Evolutionary conservation across 179 eudicot species (phyloP).

Genomic region (Corrigiola litoralis): DNA sequence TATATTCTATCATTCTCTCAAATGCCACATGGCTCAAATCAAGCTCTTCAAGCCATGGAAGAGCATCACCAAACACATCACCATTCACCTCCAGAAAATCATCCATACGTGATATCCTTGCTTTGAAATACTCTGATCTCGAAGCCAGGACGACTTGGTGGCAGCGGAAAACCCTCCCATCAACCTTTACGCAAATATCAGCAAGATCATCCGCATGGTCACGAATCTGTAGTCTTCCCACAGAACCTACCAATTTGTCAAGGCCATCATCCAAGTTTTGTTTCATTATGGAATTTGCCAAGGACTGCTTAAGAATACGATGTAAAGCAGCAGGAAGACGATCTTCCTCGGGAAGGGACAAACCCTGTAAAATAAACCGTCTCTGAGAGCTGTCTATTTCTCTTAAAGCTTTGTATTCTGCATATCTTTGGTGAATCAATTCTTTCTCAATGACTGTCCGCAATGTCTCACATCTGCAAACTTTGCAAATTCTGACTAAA

Average conservation of each 20-base stretch:
- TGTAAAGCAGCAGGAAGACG: constrained; percentile 82
- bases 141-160: constrained; percentile 92
- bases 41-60: constrained; percentile 86
- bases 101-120: constrained; percentile 77
- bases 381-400: constrained; percentile 89
- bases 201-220: constrained; percentile 65
- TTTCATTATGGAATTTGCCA: constrained; percentile 41
- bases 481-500: constrained; percentile 84
- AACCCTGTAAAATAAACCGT: constrained; percentile 83
- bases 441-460: constrained; percentile 68
- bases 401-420: constrained; percentile 78
- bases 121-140: constrained; percentile 90
- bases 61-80: constrained; percentile 37
- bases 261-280: constrained; percentile 23
- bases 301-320: constrained; percentile 50
- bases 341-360: constrained; percentile 81
- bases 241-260: constrained; percentile 31
- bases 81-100: constrained; percentile 66
- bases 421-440: constrained; percentile 68
- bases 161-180: constrained; percentile 65
- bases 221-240: constrained; percentile 35
- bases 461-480: constrained; percentile 79
- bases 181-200: constrained; percentile 77
- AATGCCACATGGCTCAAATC: constrained; percentile 76
- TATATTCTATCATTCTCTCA: constrained; percentile 93